Base-by-base conservation (phyloP, 1,284 basidiomycete genomes). In the Mycena sp. region DNA sequence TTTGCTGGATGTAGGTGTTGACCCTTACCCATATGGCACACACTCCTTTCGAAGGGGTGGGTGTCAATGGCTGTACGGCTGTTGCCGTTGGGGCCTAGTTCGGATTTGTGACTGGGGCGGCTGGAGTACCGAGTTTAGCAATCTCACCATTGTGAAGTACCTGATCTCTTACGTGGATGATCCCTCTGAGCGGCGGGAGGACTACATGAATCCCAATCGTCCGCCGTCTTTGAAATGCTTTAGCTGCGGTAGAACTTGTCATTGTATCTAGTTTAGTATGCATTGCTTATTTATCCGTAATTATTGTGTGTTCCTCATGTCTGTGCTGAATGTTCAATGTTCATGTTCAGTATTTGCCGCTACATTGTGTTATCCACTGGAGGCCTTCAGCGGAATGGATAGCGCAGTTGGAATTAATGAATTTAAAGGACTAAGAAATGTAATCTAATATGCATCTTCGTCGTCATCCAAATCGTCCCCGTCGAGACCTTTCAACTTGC, bases 41-140 rank as follows among this genome's bases (percentile, higher is more conserved):
- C 76, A 78, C 58, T 76, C 74, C 5, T 74, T 75, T 53, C 63
- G 73, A 3, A 59, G 76, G 29, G 74, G 72, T 45, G 74, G 74
- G 2, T 72, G 70, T 43, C 74, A 75, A 61, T 76, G 63, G 58
- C 58, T 74, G 7, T 59, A 63, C 7, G 45, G 51, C 3, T 48
- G 65, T 40, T 53, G 63, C n/a, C 62, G 64, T 25, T 74, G 74
- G 72, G 61, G 59, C 1, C 54, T 72, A 6, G 52, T 63, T 6
- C 30, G 65, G 14, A 72, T 74, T 32, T 74, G 73, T 50, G 67
- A 72, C 17, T 76, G 74, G 74, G 73, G 71, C 6, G 72, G 73
- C 1, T 74, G 72, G 74, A 70, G 69, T 21, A 67, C 60, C 0
- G 71, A 72, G 21, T 69, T 70, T 54, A 55, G 63, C 2, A 61